These are phyloP conservation scores for Talaromyces trachyspermus DNA, from an alignment of 495 filamentous ascomycete species.

Conservation along the genomic window DNA sequence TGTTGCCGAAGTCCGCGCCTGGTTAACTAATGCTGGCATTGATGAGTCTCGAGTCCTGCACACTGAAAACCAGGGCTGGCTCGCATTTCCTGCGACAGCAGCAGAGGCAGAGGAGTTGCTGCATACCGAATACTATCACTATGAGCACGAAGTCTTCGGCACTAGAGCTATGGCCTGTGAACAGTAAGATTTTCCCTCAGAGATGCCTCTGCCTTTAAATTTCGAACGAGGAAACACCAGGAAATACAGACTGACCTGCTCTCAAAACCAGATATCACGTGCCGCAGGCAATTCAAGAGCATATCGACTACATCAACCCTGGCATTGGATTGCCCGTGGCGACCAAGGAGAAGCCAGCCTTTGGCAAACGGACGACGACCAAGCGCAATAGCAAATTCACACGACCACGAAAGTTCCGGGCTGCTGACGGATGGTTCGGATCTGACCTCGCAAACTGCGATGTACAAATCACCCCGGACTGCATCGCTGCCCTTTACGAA, in stretches of 20 bases:
- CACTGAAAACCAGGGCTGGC: constrained; percentile 35
- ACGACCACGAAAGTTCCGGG: not conserved
- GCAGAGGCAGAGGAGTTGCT: constrained; percentile 42
- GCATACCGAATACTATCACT: constrained; percentile 44
- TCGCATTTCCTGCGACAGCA: constrained; percentile 38
- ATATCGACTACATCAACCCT: constrained; percentile 46
- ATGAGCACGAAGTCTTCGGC: constrained; percentile 36
- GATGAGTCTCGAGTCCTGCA: constrained; percentile 24
- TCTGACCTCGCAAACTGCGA: constrained; percentile 16
- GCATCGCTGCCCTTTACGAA: constrained; percentile 45
- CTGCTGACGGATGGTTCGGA: not conserved
- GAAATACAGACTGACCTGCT: too few relatives aligned
- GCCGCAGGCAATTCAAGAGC: constrained; percentile 30
- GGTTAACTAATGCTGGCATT: constrained; percentile 39
- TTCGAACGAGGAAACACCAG: too few relatives aligned
- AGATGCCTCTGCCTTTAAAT: too few relatives aligned
- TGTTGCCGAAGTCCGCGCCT: constrained; percentile 30
- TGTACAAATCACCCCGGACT: constrained; percentile 33
- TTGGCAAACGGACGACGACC: too few relatives aligned
- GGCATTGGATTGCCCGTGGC: constrained; percentile 11
- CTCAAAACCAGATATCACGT: too few relatives aligned
- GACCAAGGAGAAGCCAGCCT: not conserved
- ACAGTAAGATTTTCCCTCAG: too few relatives aligned
- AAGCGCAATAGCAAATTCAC: not conserved
- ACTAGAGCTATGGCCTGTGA: constrained; percentile 34